These are phyloP conservation scores for Chaetomium strumarium DNA, from an alignment of 2,329 filamentous ascomycete species.

Conservation along the genomic window DNA sequence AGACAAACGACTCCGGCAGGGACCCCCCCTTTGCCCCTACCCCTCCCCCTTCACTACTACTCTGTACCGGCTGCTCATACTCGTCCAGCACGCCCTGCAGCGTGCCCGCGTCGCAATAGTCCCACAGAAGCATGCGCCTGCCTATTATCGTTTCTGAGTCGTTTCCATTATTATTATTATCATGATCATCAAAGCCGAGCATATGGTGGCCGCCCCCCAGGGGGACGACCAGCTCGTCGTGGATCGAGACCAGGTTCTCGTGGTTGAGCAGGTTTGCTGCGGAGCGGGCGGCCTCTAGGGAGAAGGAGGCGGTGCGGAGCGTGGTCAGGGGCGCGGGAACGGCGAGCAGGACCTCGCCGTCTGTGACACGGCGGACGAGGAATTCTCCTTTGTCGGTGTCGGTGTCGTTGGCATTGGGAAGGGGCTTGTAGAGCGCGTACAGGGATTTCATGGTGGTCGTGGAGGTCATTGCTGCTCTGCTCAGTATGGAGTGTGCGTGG, in stretches of 20 bases:
- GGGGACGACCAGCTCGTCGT: constrained; percentile 34
- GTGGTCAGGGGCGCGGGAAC: constrained; percentile 17
- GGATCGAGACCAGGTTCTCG: constrained; percentile 43
- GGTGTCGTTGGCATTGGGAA: no score
- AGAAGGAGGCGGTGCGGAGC: constrained; percentile 23
- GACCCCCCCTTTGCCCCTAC: constrained; percentile 26
- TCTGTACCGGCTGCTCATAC: neutral
- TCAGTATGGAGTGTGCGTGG: no score
- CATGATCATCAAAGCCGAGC: neutral
- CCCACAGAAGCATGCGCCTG: constrained; percentile 40
- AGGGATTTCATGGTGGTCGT: constrained; percentile 17
- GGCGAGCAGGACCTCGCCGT: constrained; percentile 33
- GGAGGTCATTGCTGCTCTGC: constrained; percentile 3
- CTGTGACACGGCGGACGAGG: constrained; percentile 29
- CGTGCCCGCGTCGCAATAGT: constrained; percentile 47
- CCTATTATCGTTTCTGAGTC: no score
- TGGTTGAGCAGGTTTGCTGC: constrained; percentile 40
- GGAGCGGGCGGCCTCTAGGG: constrained; percentile 27
- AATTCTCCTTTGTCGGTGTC: no score
- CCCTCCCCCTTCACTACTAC: no score
- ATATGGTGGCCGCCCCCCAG: no score
- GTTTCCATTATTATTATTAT: no score
- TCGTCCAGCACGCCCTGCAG: constrained; percentile 35
- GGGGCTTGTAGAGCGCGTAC: constrained; percentile 25
- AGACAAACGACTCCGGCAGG: constrained; percentile 48